Base-by-base conservation (phyloP, 331 rosid species). In the Quercus phellos region DNA sequence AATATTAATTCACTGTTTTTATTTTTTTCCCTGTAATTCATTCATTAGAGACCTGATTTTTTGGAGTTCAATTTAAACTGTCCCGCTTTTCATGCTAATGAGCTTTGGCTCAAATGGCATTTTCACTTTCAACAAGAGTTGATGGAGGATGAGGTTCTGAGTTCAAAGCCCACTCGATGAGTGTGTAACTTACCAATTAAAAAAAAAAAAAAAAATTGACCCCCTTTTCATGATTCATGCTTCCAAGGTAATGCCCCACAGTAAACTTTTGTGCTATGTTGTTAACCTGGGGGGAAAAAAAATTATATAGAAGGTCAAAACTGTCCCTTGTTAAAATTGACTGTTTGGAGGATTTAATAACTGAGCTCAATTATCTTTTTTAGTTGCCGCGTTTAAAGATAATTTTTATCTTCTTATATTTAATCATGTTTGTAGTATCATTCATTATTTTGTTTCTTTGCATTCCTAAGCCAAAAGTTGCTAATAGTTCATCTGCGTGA, bases 401-500 rank as follows among this genome's bases (percentile, higher is more conserved):
- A 8, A 4, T 29, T 19, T 66, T 66, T 38, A 5, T 55, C 69
- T 42, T 66, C 32, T 55, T 22, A 24, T 24, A 8, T 64, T 26
- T 70, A 30, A 29, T 19, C 56, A 17, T 66, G 22, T 29, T 22
- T 32, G 34, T 5, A 34, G 32, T 76, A 53, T 21, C 51, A 38
- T 22, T 56, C 30, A 22, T 77, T 55, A 18, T 2, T 50, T 43
- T 54, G 6, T 51, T 66, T 64, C 6, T 61, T 24, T 60, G 38
- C 51, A 66, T 17, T 55, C 71, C 51, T 51, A 50, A 35, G 29
- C 43, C 63, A 13, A 71, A 72, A 55, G 74, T 78, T 78, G 51
- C 78, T 76, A 75, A 59, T 66, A 67, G 35, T 84, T 80, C 76
- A 75, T 82, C 83, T 83, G 81, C 68, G 58, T 71, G 50, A 43